These are phyloP conservation scores for Athelia sp. DNA, from an alignment of 1,284 basidiomycete species.

Conservation along the genomic window DNA sequence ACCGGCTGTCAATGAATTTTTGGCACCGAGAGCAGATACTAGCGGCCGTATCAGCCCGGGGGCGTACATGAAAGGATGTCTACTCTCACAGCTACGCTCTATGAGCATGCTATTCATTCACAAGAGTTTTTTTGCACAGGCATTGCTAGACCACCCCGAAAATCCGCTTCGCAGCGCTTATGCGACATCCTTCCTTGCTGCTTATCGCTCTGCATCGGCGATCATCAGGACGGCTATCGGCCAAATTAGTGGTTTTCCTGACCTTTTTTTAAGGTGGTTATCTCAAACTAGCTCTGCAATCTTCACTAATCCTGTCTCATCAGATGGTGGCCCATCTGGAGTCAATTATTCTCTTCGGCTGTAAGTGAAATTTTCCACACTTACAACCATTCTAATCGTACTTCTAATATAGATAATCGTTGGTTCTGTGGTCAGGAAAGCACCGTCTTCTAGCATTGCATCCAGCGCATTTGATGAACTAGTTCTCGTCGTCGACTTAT, in stretches of 20 bases:
- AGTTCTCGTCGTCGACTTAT: constrained; percentile 49
- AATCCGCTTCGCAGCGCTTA: constrained; percentile 36
- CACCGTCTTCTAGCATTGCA: constrained; percentile 56
- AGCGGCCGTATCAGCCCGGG: no score
- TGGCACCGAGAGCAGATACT: no score
- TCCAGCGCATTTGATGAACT: constrained; percentile 52
- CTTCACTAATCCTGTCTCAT: not conserved
- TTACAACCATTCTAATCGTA: no score
- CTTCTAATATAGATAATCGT: constrained; percentile 51
- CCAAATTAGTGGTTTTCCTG: constrained; percentile 19
- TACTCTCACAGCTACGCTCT: not conserved
- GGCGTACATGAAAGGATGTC: not conserved
- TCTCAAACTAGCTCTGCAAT: not conserved
- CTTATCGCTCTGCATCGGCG: constrained; percentile 34
- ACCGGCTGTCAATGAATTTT: not conserved
- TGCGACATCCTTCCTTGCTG: constrained; percentile 41
- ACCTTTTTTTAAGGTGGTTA: not conserved
- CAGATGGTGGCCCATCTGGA: not conserved
- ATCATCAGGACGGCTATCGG: constrained; percentile 32
- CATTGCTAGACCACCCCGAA: constrained; percentile 32
- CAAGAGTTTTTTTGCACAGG: constrained; percentile 42
- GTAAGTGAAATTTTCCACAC: not conserved
- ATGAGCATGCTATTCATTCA: constrained; percentile 34
- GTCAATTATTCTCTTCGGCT: not conserved
- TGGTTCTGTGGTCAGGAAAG: constrained; percentile 48